Conservation (phyloP, 345 rosid genomes). For the Salix brachista region DNA sequence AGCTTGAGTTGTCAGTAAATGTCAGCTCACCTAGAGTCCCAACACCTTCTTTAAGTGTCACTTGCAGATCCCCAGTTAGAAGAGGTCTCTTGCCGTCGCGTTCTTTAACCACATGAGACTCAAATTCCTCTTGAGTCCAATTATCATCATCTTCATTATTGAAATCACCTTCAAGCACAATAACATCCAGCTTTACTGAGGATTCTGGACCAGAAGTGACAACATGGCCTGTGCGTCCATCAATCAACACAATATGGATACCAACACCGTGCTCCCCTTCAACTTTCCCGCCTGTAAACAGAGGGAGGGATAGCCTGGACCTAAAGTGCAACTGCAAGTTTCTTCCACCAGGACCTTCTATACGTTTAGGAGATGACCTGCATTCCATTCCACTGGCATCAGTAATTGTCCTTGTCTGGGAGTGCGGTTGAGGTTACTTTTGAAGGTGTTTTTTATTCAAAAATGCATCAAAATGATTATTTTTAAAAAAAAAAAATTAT, state of each 20-base stretch:
- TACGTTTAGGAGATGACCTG: constrained; percentile 30
- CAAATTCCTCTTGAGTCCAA: constrained; percentile 34
- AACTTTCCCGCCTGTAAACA: constrained; percentile 35
- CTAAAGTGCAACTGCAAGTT: constrained; percentile 34
- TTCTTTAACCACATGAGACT: constrained; percentile 31
- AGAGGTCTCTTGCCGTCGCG: constrained; percentile 43
- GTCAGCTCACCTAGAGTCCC: constrained; percentile 36
- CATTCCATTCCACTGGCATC: background rate
- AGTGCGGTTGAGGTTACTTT: too few relatives aligned
- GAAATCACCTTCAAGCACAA: constrained; percentile 44
- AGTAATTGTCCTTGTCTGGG: too few relatives aligned
- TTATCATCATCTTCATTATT: constrained; percentile 28
- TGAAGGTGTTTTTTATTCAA: too few relatives aligned
- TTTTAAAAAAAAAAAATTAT: too few relatives aligned
- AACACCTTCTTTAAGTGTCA: constrained; percentile 34
- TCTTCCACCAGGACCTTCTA: constrained; percentile 26
- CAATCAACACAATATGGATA: constrained; percentile 28
- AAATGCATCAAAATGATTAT: too few relatives aligned
- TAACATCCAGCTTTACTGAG: constrained; percentile 25
- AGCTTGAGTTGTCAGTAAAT: constrained; percentile 43
- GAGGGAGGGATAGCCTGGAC: constrained; percentile 28
- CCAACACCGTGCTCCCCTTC: constrained; percentile 33
- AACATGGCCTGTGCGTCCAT: constrained; percentile 26
- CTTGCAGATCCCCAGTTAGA: constrained; percentile 37
- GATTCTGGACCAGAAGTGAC: constrained; percentile 36